Evolutionary conservation across 495 filamentous ascomycete genomes (phyloP), one percentile per base, ranked within the genome.

Genomic region (Penicillium canescens): DNA sequence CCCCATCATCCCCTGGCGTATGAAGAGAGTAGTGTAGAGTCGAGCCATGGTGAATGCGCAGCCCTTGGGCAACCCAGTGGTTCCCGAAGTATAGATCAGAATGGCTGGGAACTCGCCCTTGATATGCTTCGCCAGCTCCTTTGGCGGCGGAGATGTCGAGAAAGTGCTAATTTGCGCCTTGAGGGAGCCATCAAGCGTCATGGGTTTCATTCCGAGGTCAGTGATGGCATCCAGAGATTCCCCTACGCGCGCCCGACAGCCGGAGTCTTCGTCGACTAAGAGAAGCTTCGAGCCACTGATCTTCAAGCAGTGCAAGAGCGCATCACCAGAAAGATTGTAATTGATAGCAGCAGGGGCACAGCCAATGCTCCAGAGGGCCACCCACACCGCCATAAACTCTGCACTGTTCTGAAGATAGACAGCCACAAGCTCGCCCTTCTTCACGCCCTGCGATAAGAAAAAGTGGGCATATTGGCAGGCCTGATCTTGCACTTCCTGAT

Each of bases 341-440:
- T 93, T 93, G 63, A 92, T 86, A 55, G 86, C 76, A 0, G 87
- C 85, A 0, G 87, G 86, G 5, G 82, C 86, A 33, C 80, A 82
- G 1, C 87, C 87, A 55, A 89, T 80, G 12, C 78, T 78, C 78
- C 81, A 81, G 1, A 82, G 64, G 0, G 76, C 86, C 39, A 89
- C 57, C 79, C 83, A 84, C 0, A 76, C 77, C 47, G 88, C 79
- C 28, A 90, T 61, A 62, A 90, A 90, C 61, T 90, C 84, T 1
- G 82, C 78, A 7, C 79, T 77, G 60, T 91, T 93, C 50, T 76
- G 77, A 61, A 91, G 75, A 67, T 86, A 90, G 50, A 92, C 78
- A 4, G 78, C 80, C 0, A 91, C 85, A 3, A 91, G 69, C 7
- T 91, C 82, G n/a, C 82, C 82, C 1, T 81, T 80, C 59, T 78